Conservation (phyloP, 345 rosid genomes). For the Murraya koenigii region DNA sequence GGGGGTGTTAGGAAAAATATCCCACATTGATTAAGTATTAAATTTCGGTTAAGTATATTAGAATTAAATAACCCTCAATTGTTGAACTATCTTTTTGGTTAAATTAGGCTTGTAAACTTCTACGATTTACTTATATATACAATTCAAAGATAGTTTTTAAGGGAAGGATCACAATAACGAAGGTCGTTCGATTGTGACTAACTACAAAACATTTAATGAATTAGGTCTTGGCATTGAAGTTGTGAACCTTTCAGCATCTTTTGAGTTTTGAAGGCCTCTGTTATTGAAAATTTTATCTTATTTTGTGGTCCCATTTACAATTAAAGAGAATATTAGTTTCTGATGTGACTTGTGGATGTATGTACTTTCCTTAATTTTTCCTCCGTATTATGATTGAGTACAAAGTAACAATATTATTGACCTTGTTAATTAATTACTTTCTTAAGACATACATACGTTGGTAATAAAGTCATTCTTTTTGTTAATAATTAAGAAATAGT, state of each 20-base stretch:
- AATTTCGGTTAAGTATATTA: no score
- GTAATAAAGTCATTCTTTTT: background rate
- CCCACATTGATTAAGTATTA: no score
- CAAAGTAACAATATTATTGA: background rate
- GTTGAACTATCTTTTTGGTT: no score
- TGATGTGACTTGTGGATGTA: background rate
- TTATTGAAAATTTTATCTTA: background rate
- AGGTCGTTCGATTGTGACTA: background rate
- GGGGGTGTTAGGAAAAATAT: no score
- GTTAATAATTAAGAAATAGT: background rate
- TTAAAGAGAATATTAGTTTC: background rate
- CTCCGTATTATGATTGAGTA: background rate
- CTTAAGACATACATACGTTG: background rate
- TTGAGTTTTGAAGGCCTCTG: background rate
- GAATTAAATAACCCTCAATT: no score
- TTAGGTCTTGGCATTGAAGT: conserved; percentile 30
- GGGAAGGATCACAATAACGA: background rate
- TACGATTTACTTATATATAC: no score
- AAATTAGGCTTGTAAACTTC: no score
- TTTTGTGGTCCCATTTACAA: conserved; percentile 16
- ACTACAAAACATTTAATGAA: conserved; percentile 19
- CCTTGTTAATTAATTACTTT: background rate
- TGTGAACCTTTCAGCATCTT: conserved; percentile 13
- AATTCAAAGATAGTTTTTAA: no score
- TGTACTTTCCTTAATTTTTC: background rate